Base-by-base conservation (phyloP, 306 rosid species). In the Lathyrus tuberosus region DNA sequence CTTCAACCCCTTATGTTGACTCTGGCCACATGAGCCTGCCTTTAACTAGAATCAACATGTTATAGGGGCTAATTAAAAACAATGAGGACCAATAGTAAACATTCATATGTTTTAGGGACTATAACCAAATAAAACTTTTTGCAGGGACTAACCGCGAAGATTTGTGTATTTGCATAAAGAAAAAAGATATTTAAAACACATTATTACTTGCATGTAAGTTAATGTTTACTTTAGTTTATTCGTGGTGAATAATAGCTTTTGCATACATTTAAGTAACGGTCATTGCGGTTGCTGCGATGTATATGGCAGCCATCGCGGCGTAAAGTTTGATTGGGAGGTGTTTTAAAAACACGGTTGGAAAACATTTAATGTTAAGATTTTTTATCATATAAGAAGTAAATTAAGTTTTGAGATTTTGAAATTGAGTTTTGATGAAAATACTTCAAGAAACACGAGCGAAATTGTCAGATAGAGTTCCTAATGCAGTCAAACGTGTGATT, bases 1-100 rank as follows among this genome's bases (percentile, higher is more conserved):
- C 96, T 61, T 26, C 76, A 16, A 69, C 71, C 1, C 79, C 88
- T 49, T 90, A 74, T 10, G 82, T 67, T 18, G 76, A 81, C 12
- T 72, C 90, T 41, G 74, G 38, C 64, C 84, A 0, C 78, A 76
- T 0, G 79, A 84, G 5, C 76, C 88, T 4, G 61, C 70, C 73
- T 84, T 82, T 69, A 77, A 78, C 60, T 2, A 5, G 16, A 24
- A 24, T 24, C 35, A 11, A 24, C 35, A 12, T 53, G 8, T 53
- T 22, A 5, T 24, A 54, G 33, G 35, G 61, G 24, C 35, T 54
- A 54, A 5, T 12, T 22, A 0, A 54, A 22, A 54, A 54, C 8
- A 54, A 22, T 54, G 61, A 54, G 8, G 60, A 54, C 10, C 8
- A 54, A 54, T 11, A 5, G 37, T 24, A 24, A 24, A 22, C 8